These are phyloP conservation scores for Ascosphaera acerosa DNA, from an alignment of 2,329 filamentous ascomycete species.

Conservation along the genomic window DNA sequence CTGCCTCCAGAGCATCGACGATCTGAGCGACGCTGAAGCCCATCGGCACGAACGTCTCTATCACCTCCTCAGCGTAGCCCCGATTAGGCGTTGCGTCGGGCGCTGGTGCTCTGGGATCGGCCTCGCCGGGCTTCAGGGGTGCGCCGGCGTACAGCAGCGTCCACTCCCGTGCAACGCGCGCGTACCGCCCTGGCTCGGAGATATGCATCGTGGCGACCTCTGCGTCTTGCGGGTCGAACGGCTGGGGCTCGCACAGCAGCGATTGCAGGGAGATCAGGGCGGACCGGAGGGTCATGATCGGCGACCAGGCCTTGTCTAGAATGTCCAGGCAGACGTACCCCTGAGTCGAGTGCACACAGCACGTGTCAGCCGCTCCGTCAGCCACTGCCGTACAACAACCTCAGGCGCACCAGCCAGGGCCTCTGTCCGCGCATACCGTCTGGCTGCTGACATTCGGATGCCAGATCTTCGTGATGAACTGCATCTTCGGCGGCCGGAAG, in stretches of 20 bases:
- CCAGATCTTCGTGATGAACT: slow-evolving; percentile 99
- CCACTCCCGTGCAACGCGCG: slow-evolving; percentile 93
- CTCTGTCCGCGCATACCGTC: no score
- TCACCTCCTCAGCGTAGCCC: no score
- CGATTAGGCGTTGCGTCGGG: no score
- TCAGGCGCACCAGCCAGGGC: no score
- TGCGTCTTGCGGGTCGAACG: slow-evolving; percentile 91
- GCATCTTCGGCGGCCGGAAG: slow-evolving; percentile 99
- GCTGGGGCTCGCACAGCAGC: slow-evolving; percentile 98
- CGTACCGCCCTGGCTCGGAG: slow-evolving; percentile 86
- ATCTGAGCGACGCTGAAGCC: no score
- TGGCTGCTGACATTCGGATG: slow-evolving; percentile 99
- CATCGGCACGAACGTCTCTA: no score
- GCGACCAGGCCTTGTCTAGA: slow-evolving; percentile 96
- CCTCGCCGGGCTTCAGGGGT: no score
- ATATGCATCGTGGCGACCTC: slow-evolving; percentile 99
- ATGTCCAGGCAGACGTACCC: slow-evolving; percentile 98
- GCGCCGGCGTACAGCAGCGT: slow-evolving; percentile 97
- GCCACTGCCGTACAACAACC: no score
- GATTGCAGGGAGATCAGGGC: slow-evolving; percentile 97
- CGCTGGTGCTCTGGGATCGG: no score
- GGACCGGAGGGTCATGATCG: slow-evolving; percentile 49
- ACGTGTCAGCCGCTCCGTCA: no score
- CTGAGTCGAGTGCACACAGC: no score
- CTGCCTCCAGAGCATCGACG: no score